A percentile compares a stretch with the other conserved stretches of the same genome.
Conservation (phyloP, 1,284 basidiomycete genomes). For the Phellinidium pouzarii region DNA sequence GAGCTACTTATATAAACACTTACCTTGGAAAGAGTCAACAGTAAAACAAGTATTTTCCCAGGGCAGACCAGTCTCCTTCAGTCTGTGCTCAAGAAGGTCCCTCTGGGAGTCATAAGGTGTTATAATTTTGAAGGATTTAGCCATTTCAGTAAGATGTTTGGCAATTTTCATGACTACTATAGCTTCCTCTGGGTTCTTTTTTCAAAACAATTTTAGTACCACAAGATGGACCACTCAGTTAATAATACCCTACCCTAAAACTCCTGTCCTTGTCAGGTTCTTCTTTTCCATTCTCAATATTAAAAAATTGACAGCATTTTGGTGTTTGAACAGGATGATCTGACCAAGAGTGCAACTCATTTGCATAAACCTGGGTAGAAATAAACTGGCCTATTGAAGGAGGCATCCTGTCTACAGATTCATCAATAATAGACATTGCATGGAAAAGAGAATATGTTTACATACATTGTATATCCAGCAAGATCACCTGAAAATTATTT, state of each 20-base stretch:
- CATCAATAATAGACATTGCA: slow-evolving; percentile 6
- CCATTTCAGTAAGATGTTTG: slow-evolving; percentile 35
- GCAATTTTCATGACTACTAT: slow-evolving; percentile 41
- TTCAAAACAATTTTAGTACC: neutral
- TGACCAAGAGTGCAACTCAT: slow-evolving; percentile 35
- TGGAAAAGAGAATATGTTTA: slow-evolving; percentile 13
- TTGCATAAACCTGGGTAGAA: slow-evolving; percentile 51
- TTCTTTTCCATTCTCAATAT: slow-evolving; percentile 38
- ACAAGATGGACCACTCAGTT: neutral
- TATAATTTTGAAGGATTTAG: slow-evolving; percentile 49
- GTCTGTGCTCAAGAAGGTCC: slow-evolving; percentile 38
- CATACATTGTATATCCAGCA: slow-evolving; percentile 56
- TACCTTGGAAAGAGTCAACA: slow-evolving; percentile 65
- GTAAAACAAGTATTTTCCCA: slow-evolving; percentile 59
- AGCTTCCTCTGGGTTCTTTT: slow-evolving; percentile 47
- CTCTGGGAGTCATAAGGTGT: slow-evolving; percentile 69
- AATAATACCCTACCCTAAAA: slow-evolving; percentile 35
- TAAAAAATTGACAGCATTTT: slow-evolving; percentile 45
- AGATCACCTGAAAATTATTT: slow-evolving; percentile 28
- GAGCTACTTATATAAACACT: slow-evolving; percentile 4
- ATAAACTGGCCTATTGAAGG: slow-evolving; percentile 67
- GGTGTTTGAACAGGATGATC: slow-evolving; percentile 35
- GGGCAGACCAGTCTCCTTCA: slow-evolving; percentile 39
- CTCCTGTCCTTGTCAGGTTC: slow-evolving; percentile 29
- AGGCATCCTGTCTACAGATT: slow-evolving; percentile 63